Conservation (phyloP, 1,139 yeast genomes). For the Scheffersomyces titani region DNA sequence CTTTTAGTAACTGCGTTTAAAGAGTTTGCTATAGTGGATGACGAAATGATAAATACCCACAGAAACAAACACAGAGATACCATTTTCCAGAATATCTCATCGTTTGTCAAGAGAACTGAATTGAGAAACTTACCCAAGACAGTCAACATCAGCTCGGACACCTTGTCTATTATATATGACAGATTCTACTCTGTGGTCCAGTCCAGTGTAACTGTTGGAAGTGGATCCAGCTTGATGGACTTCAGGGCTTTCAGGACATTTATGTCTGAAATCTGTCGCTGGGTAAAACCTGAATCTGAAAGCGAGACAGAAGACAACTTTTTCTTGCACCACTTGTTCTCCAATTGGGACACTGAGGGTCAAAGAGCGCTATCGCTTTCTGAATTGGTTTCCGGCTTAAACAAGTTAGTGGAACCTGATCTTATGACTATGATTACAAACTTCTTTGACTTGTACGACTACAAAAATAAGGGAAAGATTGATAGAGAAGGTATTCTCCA, state of each 20-base stretch:
- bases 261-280: slow-evolving; percentile 79
- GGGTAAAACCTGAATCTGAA: slow-evolving; percentile 49
- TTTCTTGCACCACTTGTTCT: slow-evolving; percentile 65
- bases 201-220: slow-evolving; percentile 65
- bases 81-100: slow-evolving; percentile 81
- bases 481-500: slow-evolving; percentile 79
- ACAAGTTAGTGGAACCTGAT: slow-evolving; percentile 68
- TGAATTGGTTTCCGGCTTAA: slow-evolving; percentile 73
- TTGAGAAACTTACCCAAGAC: slow-evolving; percentile 80
- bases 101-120: slow-evolving; percentile 90
- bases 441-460: slow-evolving; percentile 76
- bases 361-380: slow-evolving; percentile 62
- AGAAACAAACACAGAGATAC: slow-evolving; percentile 73
- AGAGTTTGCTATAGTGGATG: slow-evolving; percentile 82
- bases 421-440: slow-evolving; percentile 77
- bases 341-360: slow-evolving; percentile 64
- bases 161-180: slow-evolving; percentile 77
- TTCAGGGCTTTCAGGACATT: slow-evolving; percentile 70
- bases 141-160: slow-evolving; percentile 55
- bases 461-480: slow-evolving; percentile 59
- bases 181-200: slow-evolving; percentile 80
- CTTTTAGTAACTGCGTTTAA: slow-evolving; percentile 88
- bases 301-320: slow-evolving; percentile 36
- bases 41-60: slow-evolving; percentile 67
- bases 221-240: slow-evolving; percentile 73